Percentiles rank a stretch among this genome's conserved stretches.
Conservation (phyloP, 345 rosid genomes). For the Capsella bursapastoris region DNA sequence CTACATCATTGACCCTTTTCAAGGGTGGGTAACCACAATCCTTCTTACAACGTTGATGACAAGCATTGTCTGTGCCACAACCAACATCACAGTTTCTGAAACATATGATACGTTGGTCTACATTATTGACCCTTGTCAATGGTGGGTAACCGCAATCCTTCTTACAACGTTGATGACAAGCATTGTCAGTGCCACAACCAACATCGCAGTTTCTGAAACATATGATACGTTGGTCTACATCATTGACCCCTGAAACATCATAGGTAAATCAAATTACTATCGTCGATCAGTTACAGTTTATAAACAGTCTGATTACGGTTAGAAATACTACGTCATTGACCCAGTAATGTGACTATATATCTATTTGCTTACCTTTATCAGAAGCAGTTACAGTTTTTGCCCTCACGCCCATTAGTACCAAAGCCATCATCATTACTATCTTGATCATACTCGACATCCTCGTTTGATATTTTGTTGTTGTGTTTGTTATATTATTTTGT, state of each 20-base stretch:
- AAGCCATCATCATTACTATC: constrained; percentile 26
- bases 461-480: not conserved
- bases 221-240: not conserved
- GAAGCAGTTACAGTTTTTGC: not conserved
- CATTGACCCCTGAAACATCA: constrained; percentile 5
- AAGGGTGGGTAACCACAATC: not conserved
- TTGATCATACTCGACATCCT: constrained; percentile 1
- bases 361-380: no score
- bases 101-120: not conserved
- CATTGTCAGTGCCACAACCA: constrained; percentile 16
- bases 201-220: constrained; percentile 18
- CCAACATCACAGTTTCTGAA: not conserved
- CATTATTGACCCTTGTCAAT: not conserved
- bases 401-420: constrained; percentile 17
- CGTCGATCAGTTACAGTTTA: no score
- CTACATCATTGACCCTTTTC: not conserved
- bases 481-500: no score
- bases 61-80: not conserved
- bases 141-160: constrained; percentile 15
- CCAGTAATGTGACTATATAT: not conserved
- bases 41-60: not conserved
- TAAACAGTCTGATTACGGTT: no score
- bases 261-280: no score
- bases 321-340: not conserved
- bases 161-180: not conserved